Base-by-base conservation (phyloP, 225 moss, liverwort and hornwort species). In the Polytrichum commune region DNA sequence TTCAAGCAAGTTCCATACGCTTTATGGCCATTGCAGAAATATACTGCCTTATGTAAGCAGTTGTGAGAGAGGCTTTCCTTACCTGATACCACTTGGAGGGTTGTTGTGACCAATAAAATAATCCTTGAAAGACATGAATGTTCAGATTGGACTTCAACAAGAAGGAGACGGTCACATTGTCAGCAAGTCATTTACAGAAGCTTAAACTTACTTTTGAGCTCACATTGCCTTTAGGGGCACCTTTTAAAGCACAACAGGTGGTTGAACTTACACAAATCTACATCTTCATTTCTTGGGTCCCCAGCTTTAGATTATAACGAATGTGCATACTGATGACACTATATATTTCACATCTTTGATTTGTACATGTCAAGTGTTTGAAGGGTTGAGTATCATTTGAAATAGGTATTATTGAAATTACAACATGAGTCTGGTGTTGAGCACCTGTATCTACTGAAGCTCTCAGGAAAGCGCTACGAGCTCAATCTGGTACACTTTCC, bases 181-280 rank as follows among this genome's bases (percentile, higher is more conserved):
- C 77, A 29, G 90, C 89, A 63, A 95, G 73, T 63, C 90, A 98
- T 19, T 57, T 83, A 63, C 97, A 98, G 78, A 98, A 90, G 76
- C 74, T 95, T 35, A 82, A 76, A 68, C 71, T 95, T 9, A 73
- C 82, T 16, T 90, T 95, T 71, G 85, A 89, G 73, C 83, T 98
- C 19, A 72, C 67, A 24, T 77, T 85, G 16, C 88, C 91, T 10
- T 74, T 81, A 7, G 90, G 90, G 27, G 65, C 54, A 6, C 5
- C 69, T 24, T 95, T 85, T 33, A 73, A 63, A 70, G 86, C 92
- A 13, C 95, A 94, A 62, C 94, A 95, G 86, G 93, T 92, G 8
- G 24, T 58, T 20, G 24, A 58, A 58, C 58, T 20, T 13, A 23
- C 24, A 58, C 22, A 58, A 58, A 58, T 13, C 46, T 46, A 46